Evolutionary conservation across 1,284 basidiomycete genomes (phyloP).

Genomic region (Leccinum subrobustum): DNA sequence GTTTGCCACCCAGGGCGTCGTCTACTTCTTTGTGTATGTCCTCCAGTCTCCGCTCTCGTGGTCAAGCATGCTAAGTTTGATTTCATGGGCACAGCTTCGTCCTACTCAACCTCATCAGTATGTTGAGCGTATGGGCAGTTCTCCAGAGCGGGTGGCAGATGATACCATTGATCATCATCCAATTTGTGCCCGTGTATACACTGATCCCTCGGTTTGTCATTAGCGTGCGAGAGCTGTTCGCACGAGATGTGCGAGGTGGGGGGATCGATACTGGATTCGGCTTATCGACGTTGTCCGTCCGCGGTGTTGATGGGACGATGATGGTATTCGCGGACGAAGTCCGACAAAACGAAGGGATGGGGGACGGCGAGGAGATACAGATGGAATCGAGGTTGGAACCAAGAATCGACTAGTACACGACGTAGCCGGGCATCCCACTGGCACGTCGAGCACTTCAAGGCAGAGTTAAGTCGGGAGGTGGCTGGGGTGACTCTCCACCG

Average conservation of each 20-base stretch:
- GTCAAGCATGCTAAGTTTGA: background rate
- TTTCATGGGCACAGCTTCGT: background rate
- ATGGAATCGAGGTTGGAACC: background rate
- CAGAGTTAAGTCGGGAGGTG: slow-evolving; percentile 73
- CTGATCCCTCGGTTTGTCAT: slow-evolving; percentile 12
- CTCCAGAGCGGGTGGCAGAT: background rate
- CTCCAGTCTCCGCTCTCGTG: background rate
- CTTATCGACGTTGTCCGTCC: background rate
- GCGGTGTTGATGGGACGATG: too few species aligned
- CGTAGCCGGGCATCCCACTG: slow-evolving; percentile 39
- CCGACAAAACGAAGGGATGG: background rate
- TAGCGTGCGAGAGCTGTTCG: slow-evolving; percentile 10
- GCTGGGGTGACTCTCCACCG: slow-evolving; percentile 70
- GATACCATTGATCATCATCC: background rate
- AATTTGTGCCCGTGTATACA: slow-evolving; percentile 5
- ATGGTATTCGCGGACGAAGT: slow-evolving; percentile 2
- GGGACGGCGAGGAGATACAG: background rate
- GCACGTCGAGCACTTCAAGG: slow-evolving; percentile 83
- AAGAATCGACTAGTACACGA: background rate
- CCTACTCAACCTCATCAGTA: background rate
- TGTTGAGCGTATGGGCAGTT: background rate
- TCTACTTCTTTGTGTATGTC: slow-evolving; percentile 13
- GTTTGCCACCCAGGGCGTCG: slow-evolving; percentile 3
- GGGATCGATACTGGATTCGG: slow-evolving; percentile 14
- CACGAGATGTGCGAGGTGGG: background rate